A percentile compares a stretch with the other conserved stretches of the same genome.
phyloP scores from a whole-genome alignment of 805 yeast species.

The Saturnispora quitensis region DNA sequence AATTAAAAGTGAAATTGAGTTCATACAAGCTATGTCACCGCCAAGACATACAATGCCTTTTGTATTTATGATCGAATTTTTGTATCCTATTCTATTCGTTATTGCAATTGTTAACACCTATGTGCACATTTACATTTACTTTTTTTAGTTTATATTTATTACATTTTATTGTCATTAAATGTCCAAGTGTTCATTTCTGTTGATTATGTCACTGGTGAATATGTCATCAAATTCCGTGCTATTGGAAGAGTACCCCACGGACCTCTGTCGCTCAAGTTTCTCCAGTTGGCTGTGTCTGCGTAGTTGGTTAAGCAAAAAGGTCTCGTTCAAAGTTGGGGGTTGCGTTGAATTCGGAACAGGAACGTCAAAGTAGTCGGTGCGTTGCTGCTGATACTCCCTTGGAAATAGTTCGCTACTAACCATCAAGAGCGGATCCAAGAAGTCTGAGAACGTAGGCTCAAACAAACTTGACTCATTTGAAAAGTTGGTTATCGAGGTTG shows the following conservation, averaged over 20 bases:
- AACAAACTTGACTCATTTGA: neutral
- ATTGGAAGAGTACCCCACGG: neutral
- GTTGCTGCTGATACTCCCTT: neutral
- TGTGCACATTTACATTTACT: neutral
- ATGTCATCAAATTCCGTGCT: neutral
- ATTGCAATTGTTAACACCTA: neutral
- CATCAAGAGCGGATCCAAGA: neutral
- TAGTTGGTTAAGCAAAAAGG: neutral
- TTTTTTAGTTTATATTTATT: neutral
- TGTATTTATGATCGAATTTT: neutral
- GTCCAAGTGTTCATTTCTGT: neutral
- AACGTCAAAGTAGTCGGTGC: neutral
- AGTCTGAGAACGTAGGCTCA: neutral
- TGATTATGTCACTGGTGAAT: neutral
- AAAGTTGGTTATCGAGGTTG: neutral
- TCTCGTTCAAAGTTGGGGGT: neutral
- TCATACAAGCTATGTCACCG: neutral
- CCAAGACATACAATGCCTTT: neutral
- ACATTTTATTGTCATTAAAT: neutral
- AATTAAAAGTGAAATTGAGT: neutral
- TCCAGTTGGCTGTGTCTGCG: neutral
- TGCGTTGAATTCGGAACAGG: neutral
- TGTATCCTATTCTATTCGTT: neutral
- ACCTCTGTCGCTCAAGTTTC: neutral
- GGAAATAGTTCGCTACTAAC: neutral